These are phyloP conservation scores for Kodamaea jinghongensis DNA, from an alignment of 805 yeast species.

Conservation along the genomic window DNA sequence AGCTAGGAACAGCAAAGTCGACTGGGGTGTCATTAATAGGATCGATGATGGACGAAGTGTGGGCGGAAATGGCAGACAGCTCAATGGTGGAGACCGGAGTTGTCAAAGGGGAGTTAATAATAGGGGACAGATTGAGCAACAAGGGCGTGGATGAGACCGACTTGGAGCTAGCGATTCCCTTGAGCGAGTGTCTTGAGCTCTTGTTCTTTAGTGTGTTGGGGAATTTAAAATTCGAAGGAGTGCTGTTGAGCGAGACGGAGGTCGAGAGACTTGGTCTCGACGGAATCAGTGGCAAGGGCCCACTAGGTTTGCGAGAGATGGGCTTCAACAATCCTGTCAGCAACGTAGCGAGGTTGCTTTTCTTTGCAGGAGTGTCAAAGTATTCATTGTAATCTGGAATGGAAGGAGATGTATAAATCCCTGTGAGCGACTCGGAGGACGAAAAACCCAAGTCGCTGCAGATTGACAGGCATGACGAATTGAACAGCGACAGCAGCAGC, in stretches of 20 bases:
- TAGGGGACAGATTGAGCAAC: constrained; percentile 25
- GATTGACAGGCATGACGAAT: constrained; percentile 31
- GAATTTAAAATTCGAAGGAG: constrained; percentile 10
- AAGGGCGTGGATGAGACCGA: constrained; percentile 10
- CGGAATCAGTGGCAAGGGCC: constrained; percentile 6
- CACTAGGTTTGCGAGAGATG: constrained; percentile 10
- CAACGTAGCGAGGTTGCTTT: constrained; percentile 6
- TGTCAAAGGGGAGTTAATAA: constrained; percentile 34
- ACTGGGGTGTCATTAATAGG: constrained; percentile 41
- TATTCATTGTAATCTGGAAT: constrained; percentile 24
- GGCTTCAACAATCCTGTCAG: constrained; percentile 11
- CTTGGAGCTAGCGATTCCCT: constrained; percentile 9
- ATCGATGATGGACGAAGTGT: constrained; percentile 25
- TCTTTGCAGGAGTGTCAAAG: constrained; percentile 18
- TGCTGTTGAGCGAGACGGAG: constrained; percentile 1
- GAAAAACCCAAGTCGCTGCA: constrained; percentile 26
- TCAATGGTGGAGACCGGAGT: constrained; percentile 30
- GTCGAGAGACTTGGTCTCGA: neutral
- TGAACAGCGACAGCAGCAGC: constrained; percentile 14
- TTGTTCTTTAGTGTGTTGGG: constrained; percentile 12
- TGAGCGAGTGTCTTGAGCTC: constrained; percentile 14
- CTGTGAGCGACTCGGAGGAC: constrained; percentile 31
- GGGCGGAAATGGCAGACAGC: constrained; percentile 16
- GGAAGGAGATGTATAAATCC: constrained; percentile 22
- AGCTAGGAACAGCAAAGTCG: constrained; percentile 29